phyloP scores from a whole-genome alignment of 1,139 yeast species.

The Hansenula lynferdii region DNA sequence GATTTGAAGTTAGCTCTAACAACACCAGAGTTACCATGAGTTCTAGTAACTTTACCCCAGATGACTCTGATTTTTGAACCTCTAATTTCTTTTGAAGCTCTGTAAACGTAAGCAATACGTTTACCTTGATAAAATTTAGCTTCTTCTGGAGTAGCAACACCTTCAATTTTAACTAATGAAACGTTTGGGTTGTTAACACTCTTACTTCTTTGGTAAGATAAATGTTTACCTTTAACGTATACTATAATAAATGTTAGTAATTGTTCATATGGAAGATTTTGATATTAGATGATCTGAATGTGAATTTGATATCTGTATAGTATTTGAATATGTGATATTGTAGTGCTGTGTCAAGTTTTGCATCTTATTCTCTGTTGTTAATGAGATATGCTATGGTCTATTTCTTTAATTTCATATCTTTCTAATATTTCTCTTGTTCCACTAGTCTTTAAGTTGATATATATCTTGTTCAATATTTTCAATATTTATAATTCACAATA shows the following conservation, averaged over 20 bases:
- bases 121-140: conserved; percentile 99
- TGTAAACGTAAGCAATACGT: conserved; percentile 99
- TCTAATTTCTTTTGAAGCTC: conserved; percentile 96
- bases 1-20: conserved; percentile 99
- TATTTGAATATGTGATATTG: too few relatives aligned
- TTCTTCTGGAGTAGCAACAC: conserved; percentile 86
- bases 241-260: conserved; percentile 59
- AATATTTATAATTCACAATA: too few relatives aligned
- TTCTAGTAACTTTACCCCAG: conserved; percentile 98
- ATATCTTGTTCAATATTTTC: too few relatives aligned
- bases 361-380: too few relatives aligned
- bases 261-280: neutral
- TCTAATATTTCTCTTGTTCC: too few relatives aligned
- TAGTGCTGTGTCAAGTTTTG: too few relatives aligned
- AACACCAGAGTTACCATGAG: conserved; percentile 98
- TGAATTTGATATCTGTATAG: neutral
- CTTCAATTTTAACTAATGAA: conserved; percentile 95
- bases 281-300: neutral
- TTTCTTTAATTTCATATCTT: too few relatives aligned
- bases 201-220: conserved; percentile 99
- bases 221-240: conserved; percentile 99
- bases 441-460: too few relatives aligned
- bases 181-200: conserved; percentile 97
- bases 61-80: conserved; percentile 99
- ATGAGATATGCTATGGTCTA: too few relatives aligned